A percentile compares a stretch with the other conserved stretches of the same genome.
phyloP scores from a whole-genome alignment of 202 grass and related monocot species.

The Panicum virgatum region DNA sequence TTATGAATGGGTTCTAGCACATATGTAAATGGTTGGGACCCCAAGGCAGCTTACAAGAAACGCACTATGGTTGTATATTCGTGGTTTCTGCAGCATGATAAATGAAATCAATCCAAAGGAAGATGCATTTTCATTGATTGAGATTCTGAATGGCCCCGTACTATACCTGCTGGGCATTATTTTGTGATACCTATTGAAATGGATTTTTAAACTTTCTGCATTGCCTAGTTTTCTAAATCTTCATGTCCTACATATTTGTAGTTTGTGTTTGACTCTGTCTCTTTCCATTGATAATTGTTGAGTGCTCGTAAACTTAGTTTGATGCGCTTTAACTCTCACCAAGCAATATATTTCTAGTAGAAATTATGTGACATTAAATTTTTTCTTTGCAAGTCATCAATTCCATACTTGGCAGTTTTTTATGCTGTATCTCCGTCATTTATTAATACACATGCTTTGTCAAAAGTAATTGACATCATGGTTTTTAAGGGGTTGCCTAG shows the following conservation, averaged over 20 bases:
- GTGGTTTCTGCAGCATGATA: neutral
- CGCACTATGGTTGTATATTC: neutral
- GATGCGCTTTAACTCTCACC: neutral
- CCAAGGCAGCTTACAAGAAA: neutral
- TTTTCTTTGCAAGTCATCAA: neutral
- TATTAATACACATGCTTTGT: neutral
- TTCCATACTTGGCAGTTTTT: neutral
- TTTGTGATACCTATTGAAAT: neutral
- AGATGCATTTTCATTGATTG: neutral
- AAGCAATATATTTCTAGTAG: neutral
- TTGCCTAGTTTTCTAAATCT: neutral
- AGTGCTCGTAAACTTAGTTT: constrained; percentile 7
- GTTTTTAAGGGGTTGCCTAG: no score
- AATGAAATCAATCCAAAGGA: neutral
- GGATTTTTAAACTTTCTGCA: neutral
- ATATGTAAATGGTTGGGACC: neutral
- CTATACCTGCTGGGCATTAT: neutral
- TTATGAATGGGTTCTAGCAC: neutral
- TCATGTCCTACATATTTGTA: neutral
- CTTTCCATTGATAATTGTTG: neutral
- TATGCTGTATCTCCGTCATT: neutral
- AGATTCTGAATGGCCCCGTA: constrained; percentile 12
- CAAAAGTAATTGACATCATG: neutral
- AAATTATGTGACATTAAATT: neutral
- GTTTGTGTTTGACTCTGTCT: neutral